Conservation (phyloP, 2,329 filamentous ascomycete genomes). For the Diaporthe caulivora region DNA sequence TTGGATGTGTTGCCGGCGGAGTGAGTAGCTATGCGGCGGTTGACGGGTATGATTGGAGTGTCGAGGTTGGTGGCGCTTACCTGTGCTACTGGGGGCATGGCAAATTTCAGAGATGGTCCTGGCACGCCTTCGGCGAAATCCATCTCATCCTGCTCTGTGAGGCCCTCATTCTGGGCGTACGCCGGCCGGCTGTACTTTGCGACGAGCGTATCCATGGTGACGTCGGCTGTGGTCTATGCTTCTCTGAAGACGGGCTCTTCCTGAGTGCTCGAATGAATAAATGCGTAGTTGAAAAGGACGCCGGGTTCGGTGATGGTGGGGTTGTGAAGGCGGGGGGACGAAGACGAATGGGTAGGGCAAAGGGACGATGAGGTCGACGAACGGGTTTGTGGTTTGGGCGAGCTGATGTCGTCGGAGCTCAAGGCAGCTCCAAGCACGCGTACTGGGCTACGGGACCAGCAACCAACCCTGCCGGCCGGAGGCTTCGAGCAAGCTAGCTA, state of each 20-base stretch:
- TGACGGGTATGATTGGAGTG: neutral
- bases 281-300: neutral
- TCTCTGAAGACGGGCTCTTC: conserved; percentile 78
- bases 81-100: conserved; percentile 91
- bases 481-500: conserved; percentile 20
- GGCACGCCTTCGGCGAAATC: conserved; percentile 78
- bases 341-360: conserved; percentile 20
- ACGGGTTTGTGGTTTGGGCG: conserved; percentile 27
- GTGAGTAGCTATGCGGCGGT: neutral
- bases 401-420: conserved; percentile 39
- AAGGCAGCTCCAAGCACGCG: conserved; percentile 41
- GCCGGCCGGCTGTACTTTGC: conserved; percentile 88
- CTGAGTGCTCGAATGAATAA: conserved; percentile 55
- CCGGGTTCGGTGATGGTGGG: conserved; percentile 21
- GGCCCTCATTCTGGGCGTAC: conserved; percentile 78
- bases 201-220: conserved; percentile 89
- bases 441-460: conserved; percentile 21
- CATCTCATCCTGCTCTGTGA: conserved; percentile 79
- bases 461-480: conserved; percentile 36
- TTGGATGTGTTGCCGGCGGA: conserved; percentile 35
- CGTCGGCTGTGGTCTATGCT: conserved; percentile 67
- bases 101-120: conserved; percentile 90
- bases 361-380: conserved; percentile 28
- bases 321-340: neutral
- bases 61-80: conserved; percentile 62